Evolutionary conservation across 2,329 filamentous ascomycete genomes (phyloP).

Genomic region (Aureobasidium sp.): DNA sequence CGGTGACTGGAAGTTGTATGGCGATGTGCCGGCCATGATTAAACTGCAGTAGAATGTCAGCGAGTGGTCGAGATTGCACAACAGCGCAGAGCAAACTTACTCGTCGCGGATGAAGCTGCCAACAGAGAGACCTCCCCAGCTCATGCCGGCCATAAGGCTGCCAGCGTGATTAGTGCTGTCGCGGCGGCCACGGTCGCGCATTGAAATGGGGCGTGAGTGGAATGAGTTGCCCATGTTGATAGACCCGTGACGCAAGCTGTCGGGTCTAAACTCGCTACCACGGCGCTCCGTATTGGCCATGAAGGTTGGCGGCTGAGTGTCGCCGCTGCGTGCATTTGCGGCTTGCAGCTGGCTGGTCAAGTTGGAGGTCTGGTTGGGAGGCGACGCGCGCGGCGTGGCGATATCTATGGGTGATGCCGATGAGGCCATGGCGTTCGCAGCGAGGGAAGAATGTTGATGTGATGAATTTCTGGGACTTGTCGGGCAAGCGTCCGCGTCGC

Average conservation of each 20-base stretch:
- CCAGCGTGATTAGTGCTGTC: slow-evolving; percentile 50
- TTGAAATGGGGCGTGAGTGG: slow-evolving; percentile 55
- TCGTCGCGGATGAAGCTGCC: slow-evolving; percentile 97
- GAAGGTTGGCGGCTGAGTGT: not conserved
- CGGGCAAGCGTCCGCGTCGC: slow-evolving; percentile 34
- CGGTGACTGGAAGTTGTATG: slow-evolving; percentile 77
- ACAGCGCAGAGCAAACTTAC: slow-evolving; percentile 54
- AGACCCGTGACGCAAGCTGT: slow-evolving; percentile 47
- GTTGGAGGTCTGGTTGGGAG: slow-evolving; percentile 56
- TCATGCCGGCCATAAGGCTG: slow-evolving; percentile 71
- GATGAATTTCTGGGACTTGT: slow-evolving; percentile 31
- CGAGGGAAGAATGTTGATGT: slow-evolving; percentile 15
- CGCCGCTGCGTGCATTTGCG: slow-evolving; percentile 20
- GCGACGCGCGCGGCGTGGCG: slow-evolving; percentile 48
- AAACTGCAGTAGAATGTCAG: slow-evolving; percentile 51
- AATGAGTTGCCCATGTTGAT: slow-evolving; percentile 47
- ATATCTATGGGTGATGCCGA: slow-evolving; percentile 54
- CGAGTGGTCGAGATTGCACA: not conserved
- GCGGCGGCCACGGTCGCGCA: slow-evolving; percentile 48
- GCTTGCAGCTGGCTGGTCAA: slow-evolving; percentile 55
- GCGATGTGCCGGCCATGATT: slow-evolving; percentile 94
- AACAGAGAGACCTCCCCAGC: slow-evolving; percentile 93
- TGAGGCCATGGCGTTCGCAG: slow-evolving; percentile 43
- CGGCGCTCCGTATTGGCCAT: slow-evolving; percentile 18
- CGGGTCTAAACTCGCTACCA: slow-evolving; percentile 30